A percentile compares a stretch with the other conserved stretches of the same genome.
Conservation (phyloP, 805 yeast genomes). For the Kazachstania bromeliacearum region DNA sequence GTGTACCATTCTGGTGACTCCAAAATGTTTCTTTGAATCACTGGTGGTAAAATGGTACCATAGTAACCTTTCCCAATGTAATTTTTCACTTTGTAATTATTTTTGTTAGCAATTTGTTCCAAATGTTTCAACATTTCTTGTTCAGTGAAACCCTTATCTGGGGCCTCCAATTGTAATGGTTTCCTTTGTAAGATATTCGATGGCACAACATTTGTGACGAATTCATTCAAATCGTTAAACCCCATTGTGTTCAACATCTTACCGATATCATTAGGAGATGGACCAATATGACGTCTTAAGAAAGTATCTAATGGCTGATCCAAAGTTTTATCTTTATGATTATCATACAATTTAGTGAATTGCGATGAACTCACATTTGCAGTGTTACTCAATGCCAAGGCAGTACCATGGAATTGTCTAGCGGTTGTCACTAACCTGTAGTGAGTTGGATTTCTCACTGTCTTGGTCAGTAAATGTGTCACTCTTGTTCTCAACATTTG, state of each 20-base stretch:
- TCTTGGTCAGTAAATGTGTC: no score
- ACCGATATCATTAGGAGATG: constrained; percentile 50
- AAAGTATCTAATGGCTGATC: constrained; percentile 72
- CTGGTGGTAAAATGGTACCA: constrained; percentile 84
- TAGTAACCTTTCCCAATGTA: constrained; percentile 93
- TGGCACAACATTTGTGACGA: constrained; percentile 70
- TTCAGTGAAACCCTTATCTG: constrained; percentile 70
- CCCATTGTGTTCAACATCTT: constrained; percentile 62
- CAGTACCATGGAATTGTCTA: no score
- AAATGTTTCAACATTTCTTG: constrained; percentile 66
- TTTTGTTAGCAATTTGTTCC: constrained; percentile 60
- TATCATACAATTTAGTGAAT: background rate
- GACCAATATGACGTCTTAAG: constrained; percentile 86
- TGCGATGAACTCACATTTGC: background rate
- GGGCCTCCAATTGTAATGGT: constrained; percentile 50
- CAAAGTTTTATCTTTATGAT: no score
- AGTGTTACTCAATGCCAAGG: no score
- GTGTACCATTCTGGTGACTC: constrained; percentile 99
- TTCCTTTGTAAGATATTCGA: constrained; percentile 61
- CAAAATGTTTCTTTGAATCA: constrained; percentile 81
- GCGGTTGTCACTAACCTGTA: no score
- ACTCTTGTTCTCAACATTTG: constrained; percentile 2
- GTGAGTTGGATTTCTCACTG: no score
- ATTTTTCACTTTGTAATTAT: constrained; percentile 54
- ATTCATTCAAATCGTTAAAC: constrained; percentile 55